Percentiles rank a stretch among this genome's conserved stretches.
Evolutionary conservation across 148 eudicot species (phyloP).

Genomic region (Cornus controversa): DNA sequence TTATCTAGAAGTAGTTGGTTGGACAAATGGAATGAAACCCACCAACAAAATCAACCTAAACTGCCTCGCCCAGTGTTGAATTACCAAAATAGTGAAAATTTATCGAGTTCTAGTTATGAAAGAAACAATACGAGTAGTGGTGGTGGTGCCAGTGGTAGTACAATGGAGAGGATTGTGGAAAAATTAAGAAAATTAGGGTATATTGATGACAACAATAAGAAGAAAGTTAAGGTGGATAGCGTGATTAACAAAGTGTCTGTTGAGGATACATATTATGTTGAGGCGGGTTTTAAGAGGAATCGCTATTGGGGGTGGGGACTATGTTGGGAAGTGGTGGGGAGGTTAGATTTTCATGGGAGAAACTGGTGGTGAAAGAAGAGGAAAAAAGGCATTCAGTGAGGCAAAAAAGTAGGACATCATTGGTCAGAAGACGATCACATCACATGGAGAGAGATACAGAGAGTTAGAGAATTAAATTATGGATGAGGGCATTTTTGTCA

Average conservation of each 20-base stretch:
- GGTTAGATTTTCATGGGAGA: conserved; percentile 91
- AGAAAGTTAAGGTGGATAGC: conserved; percentile 33
- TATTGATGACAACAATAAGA: conserved; percentile 54
- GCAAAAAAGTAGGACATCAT: conserved; percentile 56
- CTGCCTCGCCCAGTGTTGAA: conserved; percentile 36
- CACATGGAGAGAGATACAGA: too few species aligned
- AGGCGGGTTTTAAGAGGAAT: conserved; percentile 70
- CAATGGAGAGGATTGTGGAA: conserved; percentile 88
- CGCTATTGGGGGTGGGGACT: conserved; percentile 48
- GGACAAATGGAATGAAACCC: conserved; percentile 67
- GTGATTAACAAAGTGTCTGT: conserved; percentile 74
- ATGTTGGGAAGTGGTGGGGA: conserved; percentile 45
- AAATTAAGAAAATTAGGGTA: conserved; percentile 83
- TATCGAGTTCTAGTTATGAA: conserved; percentile 32
- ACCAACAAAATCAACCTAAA: conserved; percentile 34
- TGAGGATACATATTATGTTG: conserved; percentile 86
- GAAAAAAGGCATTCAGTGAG: conserved; percentile 46
- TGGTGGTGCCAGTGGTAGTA: conserved; percentile 54
- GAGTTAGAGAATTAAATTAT: too few species aligned
- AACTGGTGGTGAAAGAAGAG: conserved; percentile 29
- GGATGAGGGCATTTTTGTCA: too few species aligned
- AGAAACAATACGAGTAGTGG: conserved; percentile 25
- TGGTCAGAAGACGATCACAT: too few species aligned
- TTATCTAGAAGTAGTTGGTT: conserved; percentile 58
- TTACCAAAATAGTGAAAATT: conserved; percentile 42